Evolutionary conservation across 1,284 basidiomycete genomes (phyloP), one percentile per base, ranked within the genome.

Genomic region (Amylostereum areolatum): DNA sequence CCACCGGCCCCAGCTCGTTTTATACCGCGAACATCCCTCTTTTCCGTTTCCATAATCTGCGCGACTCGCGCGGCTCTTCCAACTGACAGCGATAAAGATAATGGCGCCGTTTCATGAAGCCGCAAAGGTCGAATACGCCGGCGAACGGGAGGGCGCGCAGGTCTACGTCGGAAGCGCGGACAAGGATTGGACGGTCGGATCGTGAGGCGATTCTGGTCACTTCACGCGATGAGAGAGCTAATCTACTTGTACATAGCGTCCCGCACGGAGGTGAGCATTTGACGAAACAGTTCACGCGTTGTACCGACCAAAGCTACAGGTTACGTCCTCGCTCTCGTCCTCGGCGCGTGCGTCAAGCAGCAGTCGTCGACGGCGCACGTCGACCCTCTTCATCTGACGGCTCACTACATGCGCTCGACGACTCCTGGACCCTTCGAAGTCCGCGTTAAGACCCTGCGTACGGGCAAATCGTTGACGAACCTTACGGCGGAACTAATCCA

Each of bases 381-480:
- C 18, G 81, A 85, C 53, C 75, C 77, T 4, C 64, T 84, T 32
- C 77, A 84, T 58, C 62, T 81, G 45, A 79, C 77, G 3, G 78
- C 78, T 1, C 77, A 84, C 55, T 86, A 71, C 55, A 65, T 83
- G 35, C 67, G 71, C 33, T 64, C 75, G 1, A 70, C 77, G 2
- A 59, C 63, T 1, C 51, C 64, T 3, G 65, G 61, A 3, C 55
- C 65, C 1, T 78, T 75, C 52, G 70, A 74, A 48, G 69, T 83
- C 10, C 73, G 65, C 34, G 63, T 85, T 1, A 68, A 65, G 8
- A 60, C 59, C 1, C 43, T 80, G 18, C 79, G 75, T 54, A 62
- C 59, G 9, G 80, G 81, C 2, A 71, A 68, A 40, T 67, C 64
- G 0, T 76, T 81, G 50, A 74, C 77, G 10, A 82, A 81, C 52